Evolutionary conservation across 2,329 filamentous ascomycete genomes (phyloP), one percentile per base, ranked within the genome.

Genomic region (Elsinoe australis): DNA sequence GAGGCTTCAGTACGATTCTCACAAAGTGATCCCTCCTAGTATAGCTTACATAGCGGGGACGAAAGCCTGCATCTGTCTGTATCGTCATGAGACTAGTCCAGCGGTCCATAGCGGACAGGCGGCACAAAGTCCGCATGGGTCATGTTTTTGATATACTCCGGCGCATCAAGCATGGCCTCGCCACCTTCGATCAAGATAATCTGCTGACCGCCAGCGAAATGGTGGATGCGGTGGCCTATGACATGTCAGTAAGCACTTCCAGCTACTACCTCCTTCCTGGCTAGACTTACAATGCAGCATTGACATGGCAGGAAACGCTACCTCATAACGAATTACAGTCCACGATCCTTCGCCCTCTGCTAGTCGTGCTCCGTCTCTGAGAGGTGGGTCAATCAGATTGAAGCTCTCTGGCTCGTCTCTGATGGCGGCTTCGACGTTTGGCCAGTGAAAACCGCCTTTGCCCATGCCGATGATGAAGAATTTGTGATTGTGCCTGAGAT

Each of bases 401-500:
- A 55, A 52, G 22, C 35, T 47, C 45, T 52, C 36, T 1, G 52
- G 52, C 9, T 26, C 32, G n/a, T 53, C 42, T 36, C 44, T 28
- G 21, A 52, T 33, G 5, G 49, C 53, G 15, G 47, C 35, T 6
- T 50, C 51, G 55, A 59, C 56, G 17, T 52, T 49, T 4, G 36
- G 29, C 55, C 56, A 59, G 22, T 47, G 52, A 42, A 59, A 59
- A n/a, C 54, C 55, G 4, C 56, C 57, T 5, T 46, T 50, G n/a
- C 58, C 57, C 15, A 47, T 55, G 12, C 56, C 58, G 45, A 59
- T 56, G 33, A 59, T 54, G 34, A 50, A 59, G 12, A 53, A 53
- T 35, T 59, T 59, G 44, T 59, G 52, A 34, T 59, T 59, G 49
- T 59, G 58, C 21, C 33, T 36, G n/a, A n/a, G n/a, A 19, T 5